A percentile compares a stretch with the other conserved stretches of the same genome.
These are phyloP conservation scores for Aureobasidium pullulans DNA, from an alignment of 2,329 filamentous ascomycete species.

Conservation along the genomic window DNA sequence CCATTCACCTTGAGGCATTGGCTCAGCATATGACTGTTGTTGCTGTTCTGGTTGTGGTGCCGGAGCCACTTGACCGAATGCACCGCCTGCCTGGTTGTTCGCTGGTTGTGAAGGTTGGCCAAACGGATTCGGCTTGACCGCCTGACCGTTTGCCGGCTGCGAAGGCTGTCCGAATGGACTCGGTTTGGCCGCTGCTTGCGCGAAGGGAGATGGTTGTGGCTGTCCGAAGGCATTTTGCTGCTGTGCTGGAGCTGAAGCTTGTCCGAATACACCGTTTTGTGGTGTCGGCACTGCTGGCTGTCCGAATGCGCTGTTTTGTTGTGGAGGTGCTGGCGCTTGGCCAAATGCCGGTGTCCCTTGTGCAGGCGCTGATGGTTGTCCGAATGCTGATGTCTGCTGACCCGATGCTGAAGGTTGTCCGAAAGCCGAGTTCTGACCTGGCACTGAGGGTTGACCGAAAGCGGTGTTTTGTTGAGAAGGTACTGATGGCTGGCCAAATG, in stretches of 20 bases:
- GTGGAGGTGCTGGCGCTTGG: conserved; percentile 20
- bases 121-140: conserved; percentile 13
- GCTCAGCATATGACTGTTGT: neutral
- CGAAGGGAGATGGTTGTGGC: conserved; percentile 14
- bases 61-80: neutral
- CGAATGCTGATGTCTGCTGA: conserved; percentile 7
- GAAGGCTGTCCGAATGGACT: conserved; percentile 17
- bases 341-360: conserved; percentile 17
- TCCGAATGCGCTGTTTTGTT: conserved; percentile 15
- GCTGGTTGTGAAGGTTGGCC: conserved; percentile 13
- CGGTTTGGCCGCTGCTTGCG: conserved; percentile 11
- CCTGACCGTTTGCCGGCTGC: too few relatives aligned
- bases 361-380: conserved; percentile 7
- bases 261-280: conserved; percentile 20
- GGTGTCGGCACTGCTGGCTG: neutral
- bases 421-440: conserved; percentile 6
- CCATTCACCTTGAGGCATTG: conserved; percentile 3
- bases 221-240: conserved; percentile 16
- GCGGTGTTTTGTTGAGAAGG: conserved; percentile 13
- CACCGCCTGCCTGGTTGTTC: neutral
- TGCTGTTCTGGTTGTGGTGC: neutral
- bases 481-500: conserved; percentile 24
- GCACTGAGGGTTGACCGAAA: conserved; percentile 19
- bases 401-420: neutral
- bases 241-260: conserved; percentile 19